phyloP scores from a whole-genome alignment of 164 flowering plant species.

The Piper longum region DNA sequence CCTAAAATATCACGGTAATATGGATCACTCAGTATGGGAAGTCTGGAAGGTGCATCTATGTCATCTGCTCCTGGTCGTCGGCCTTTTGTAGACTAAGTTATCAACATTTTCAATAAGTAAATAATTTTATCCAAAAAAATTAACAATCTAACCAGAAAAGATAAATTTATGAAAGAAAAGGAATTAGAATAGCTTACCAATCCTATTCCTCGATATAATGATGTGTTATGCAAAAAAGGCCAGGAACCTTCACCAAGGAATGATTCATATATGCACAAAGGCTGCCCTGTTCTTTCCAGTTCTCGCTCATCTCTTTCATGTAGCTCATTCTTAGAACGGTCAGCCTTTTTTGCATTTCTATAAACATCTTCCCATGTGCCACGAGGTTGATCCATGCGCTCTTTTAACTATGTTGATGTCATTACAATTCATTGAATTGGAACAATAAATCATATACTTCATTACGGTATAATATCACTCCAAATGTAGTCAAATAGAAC shows the following conservation, averaged over 20 bases:
- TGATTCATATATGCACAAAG: conserved; percentile 86
- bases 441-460: background rate
- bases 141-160: background rate
- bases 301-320: conserved; percentile 98
- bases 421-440: conserved; percentile 4
- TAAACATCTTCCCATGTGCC: conserved; percentile 99
- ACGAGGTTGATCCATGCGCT: conserved; percentile 65
- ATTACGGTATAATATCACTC: no score
- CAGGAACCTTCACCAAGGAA: conserved; percentile 84
- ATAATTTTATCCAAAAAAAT: no score
- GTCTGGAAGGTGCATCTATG: conserved; percentile 84
- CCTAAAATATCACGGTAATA: conserved; percentile 78
- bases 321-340: conserved; percentile 57
- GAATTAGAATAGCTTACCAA: conserved; percentile 42
- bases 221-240: conserved; percentile 67
- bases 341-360: conserved; percentile 70
- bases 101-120: background rate
- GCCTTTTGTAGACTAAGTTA: conserved; percentile 64
- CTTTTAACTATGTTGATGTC: conserved; percentile 58
- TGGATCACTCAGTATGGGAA: conserved; percentile 53
- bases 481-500: background rate
- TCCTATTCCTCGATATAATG: conserved; percentile 90
- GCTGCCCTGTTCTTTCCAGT: conserved; percentile 93
- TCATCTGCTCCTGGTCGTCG: conserved; percentile 80
- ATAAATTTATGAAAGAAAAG: background rate